Conservation (phyloP, 257 asterid species). For the Fraxinus americana region DNA sequence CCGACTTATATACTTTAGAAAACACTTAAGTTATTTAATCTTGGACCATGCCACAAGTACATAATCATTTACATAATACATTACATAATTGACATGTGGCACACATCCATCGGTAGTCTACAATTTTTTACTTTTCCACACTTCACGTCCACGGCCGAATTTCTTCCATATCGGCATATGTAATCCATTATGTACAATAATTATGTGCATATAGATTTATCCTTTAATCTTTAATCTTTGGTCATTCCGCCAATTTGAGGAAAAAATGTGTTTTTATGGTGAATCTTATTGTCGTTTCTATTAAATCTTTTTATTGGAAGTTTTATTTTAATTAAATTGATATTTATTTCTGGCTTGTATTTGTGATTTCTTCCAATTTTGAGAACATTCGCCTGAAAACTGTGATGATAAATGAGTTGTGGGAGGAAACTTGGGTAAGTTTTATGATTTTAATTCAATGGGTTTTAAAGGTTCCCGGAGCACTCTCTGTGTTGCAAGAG, state of each 20-base stretch:
- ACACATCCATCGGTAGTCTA: no score
- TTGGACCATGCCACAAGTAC: no score
- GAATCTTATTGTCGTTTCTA: neutral
- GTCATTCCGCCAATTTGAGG: neutral
- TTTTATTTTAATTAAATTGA: neutral
- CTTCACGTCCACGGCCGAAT: no score
- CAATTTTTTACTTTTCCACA: no score
- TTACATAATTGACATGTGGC: no score
- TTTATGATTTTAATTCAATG: neutral
- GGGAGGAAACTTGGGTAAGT: neutral
- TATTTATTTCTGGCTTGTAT: neutral
- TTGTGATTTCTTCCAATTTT: neutral
- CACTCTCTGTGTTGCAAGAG: constrained; percentile 88
- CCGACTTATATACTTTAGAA: neutral
- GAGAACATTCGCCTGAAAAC: neutral
- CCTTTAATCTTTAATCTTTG: neutral
- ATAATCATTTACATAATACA: no score
- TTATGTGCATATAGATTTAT: no score
- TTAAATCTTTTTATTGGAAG: no score
- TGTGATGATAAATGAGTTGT: neutral
- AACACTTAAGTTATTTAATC: neutral
- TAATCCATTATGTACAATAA: no score
- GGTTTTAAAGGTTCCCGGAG: constrained; percentile 77
- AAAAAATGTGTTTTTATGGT: neutral
- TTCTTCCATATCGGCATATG: no score